Conservation (phyloP, 208 protist species). For the Porcisia hertigi region DNA sequence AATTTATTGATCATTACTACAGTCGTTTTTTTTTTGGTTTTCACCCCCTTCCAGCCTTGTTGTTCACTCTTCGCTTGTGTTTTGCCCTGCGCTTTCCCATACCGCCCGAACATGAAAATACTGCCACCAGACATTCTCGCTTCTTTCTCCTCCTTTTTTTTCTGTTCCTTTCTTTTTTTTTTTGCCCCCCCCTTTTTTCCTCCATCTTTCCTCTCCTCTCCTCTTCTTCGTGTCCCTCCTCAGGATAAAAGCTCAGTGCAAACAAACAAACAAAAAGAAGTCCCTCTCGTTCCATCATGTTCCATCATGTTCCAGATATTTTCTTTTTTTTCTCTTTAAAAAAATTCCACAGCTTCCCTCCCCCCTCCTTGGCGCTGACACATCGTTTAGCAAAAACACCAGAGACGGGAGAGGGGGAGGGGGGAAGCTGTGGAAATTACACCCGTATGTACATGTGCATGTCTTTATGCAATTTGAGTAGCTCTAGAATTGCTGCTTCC, state of each 20-base stretch:
- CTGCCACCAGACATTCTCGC: neutral
- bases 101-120: neutral
- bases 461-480: neutral
- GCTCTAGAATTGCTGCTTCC: neutral
- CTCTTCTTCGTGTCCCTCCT: neutral
- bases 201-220: neutral
- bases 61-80: neutral
- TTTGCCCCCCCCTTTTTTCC: neutral
- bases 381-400: neutral
- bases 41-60: neutral
- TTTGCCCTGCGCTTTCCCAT: neutral
- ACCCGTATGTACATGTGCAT: neutral
- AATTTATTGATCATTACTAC: no score
- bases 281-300: neutral
- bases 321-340: neutral
- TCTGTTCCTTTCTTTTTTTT: neutral
- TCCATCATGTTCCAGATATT: neutral
- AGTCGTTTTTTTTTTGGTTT: neutral
- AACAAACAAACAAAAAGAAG: neutral
- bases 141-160: neutral
- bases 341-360: no score
- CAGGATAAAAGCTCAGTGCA: neutral
- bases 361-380: neutral
- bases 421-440: no score
- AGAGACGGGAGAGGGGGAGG: neutral